Evolutionary conservation across 768 basidiomycete species (phyloP), one percentile per base, ranked within the genome.

Genomic region (Trametes cubensis): DNA sequence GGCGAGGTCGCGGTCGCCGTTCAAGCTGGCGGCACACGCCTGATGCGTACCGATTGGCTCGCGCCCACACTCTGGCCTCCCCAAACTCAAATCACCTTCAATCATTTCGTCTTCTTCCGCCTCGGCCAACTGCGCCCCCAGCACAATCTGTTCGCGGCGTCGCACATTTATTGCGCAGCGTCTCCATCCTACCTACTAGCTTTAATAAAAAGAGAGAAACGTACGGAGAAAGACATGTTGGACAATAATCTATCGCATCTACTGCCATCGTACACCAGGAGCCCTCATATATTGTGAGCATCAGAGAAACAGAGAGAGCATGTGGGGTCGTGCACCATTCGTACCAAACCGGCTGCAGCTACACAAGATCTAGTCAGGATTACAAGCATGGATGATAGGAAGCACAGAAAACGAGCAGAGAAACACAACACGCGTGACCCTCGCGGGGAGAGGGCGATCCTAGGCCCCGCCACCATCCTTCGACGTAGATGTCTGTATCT

Each of bases 401-500:
- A 21, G 58, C 61, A 66, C 48, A 66, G 61, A 76, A 73, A 77
- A 75, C 75, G 78, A 77, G 71, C 72, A 69, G 71, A 72, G 74
- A 30, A 46, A 44, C 51, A 44, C 38, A 41, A 53, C 7, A 65
- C 50, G 38, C 53, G 70, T 72, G 67, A 75, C 71, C 52, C 49
- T 72, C 69, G 60, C 63, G 61, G 69, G 66, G 63, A 65, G 56
- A 58, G 51, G 50, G 50, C 44, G 49, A 53, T 34, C 42, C 52
- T 60, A 65, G 28, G 58, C 64, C 30, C 67, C 69, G 55, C 61
- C 60, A 50, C 68, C 65, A 53, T 69, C 66, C 67, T 70, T 66
- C 55, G 76, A 61, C 13, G 75, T 70, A 25, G 73, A 69, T n/a
- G 77, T 74, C 55, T 78, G 73, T 63, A 75, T 73, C 64, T 81